A percentile compares a stretch with the other conserved stretches of the same genome.
Conservation (phyloP, 345 rosid genomes). For the Euclidium syriacum region DNA sequence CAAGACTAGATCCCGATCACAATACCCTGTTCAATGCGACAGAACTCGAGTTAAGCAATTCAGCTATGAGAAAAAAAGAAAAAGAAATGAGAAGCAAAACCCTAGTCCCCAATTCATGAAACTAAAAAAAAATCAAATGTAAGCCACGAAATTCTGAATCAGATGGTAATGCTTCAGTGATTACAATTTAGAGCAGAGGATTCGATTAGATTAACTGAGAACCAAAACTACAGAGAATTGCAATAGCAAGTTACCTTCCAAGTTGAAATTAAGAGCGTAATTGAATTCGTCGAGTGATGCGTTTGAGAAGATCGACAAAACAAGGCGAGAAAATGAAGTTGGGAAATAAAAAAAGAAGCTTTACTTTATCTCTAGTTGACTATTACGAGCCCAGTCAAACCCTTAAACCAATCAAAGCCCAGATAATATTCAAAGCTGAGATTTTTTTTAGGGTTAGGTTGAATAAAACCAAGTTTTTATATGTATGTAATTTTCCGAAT, state of each 20-base stretch:
- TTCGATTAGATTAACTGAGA: not conserved
- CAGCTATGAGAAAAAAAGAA: not conserved
- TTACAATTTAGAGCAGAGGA: not conserved
- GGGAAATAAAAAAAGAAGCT: not conserved
- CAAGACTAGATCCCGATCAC: constrained; percentile 21
- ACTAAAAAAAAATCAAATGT: not conserved
- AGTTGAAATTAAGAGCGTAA: not conserved
- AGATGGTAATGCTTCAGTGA: constrained; percentile 8
- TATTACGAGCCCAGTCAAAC: constrained; percentile 20
- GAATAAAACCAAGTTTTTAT: not conserved
- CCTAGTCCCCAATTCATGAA: constrained; percentile 7
- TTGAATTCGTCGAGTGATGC: constrained; percentile 11
- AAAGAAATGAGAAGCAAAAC: not conserved
- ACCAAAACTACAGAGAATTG: not conserved
- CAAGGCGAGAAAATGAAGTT: not conserved
- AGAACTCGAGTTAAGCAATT: not conserved
- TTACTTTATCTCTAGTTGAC: not conserved
- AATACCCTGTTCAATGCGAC: constrained; percentile 20
- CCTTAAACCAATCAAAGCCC: constrained; percentile 20
- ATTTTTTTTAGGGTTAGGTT: not conserved
- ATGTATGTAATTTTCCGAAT: not conserved
- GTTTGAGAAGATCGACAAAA: constrained; percentile 11
- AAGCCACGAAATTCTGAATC: not conserved
- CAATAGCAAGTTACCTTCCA: constrained; percentile 3
- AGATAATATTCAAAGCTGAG: not conserved